Evolutionary conservation across 2,329 filamentous ascomycete species (phyloP).

Genomic region (Curvularia spicifera): DNA sequence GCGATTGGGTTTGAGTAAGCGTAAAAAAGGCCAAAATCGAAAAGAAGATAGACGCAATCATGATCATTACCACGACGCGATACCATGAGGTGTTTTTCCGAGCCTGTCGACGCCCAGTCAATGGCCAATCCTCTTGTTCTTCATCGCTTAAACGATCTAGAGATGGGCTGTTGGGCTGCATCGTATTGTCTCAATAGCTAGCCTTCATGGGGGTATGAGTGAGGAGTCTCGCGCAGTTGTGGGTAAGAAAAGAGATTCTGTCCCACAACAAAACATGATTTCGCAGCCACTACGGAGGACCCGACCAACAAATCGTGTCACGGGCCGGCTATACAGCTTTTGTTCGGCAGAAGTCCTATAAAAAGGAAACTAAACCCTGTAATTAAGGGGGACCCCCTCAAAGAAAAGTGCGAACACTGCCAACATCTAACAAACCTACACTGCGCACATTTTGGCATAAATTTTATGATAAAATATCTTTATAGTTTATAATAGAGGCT

Average conservation of each 20-base stretch:
- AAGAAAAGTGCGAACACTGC: no score
- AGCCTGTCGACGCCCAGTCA: neutral
- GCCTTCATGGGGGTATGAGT: neutral
- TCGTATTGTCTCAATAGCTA: neutral
- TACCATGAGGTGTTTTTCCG: neutral
- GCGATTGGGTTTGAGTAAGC: neutral
- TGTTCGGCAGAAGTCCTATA: no score
- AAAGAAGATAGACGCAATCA: neutral
- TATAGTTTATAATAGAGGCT: no score
- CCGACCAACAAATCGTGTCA: no score
- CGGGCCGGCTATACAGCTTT: no score
- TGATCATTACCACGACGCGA: neutral
- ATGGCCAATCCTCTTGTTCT: neutral
- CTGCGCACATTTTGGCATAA: no score
- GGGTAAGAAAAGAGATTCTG: neutral
- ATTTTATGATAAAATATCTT: no score
- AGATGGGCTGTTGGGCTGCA: neutral
- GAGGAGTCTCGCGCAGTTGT: neutral
- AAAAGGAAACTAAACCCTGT: no score
- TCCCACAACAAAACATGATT: no score
- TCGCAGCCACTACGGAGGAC: no score
- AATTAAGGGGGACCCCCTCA: no score
- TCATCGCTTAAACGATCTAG: neutral
- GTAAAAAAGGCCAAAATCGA: neutral
- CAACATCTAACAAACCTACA: no score